Base-by-base conservation (phyloP, 371 early-diverging fungal species). In the Catenaria anguillulae region DNA sequence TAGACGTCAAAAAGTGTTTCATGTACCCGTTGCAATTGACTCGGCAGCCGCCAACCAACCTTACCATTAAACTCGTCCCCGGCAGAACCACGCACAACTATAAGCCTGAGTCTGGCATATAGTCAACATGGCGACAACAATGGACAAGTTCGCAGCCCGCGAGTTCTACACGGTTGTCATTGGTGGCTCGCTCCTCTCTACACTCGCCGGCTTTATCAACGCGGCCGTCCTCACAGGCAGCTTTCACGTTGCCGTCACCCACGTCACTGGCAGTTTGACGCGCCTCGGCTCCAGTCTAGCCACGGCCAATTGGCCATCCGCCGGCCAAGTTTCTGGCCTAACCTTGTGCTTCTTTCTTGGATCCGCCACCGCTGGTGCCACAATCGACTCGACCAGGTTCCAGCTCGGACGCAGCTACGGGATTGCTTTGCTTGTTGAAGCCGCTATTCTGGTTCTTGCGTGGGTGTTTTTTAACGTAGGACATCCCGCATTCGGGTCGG, bases 151-250 rank as follows among this genome's bases (percentile, higher is more conserved):
- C 29, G 56, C 43, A 0, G 12, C 45, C n/a, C 33, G 42, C 33
- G 61, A 78, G 63, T 78, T 78, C 64, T 63, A 71, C 68, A 60
- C 74, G 31, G 77, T 78, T 26, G 75, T 78, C 23, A 65, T 66
- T 21, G 79, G 77, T n/a, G 73, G 76, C 34, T 67, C 69, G n/a
- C 37, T 75, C 37, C 71, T 78, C 40, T 68, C 77, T 33, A 60
- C 63, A 46, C 76, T 72, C 58, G 79, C 79, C 31, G 79, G 79
- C n/a, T 77, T 70, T 68, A 77, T 78, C 68, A 77, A 77, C 68
- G 77, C 75, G 35, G 74, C 77, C 31, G 69, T 77, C 8, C 71
- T 78, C 46, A 71, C 74, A 21, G 76, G 78, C 42, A 66, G 73
- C 43, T 75, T 69, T 64, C 66, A 73, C 10, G 65, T 55, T 29